Conservation (phyloP, 2,329 filamentous ascomycete genomes). For the Colletotrichum tofieldiae region DNA sequence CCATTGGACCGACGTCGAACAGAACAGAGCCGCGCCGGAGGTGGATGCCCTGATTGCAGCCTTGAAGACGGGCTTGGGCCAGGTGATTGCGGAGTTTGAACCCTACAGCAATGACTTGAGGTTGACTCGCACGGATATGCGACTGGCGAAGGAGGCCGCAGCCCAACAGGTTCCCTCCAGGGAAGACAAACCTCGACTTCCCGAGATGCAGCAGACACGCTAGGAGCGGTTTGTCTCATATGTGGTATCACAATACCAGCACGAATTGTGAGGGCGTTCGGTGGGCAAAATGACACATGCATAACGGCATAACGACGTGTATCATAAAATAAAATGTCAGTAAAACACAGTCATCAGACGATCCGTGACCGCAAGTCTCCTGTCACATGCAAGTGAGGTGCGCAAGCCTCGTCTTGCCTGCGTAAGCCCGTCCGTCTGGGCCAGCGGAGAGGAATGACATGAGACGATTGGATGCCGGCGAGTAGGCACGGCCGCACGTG, state of each 20-base stretch:
- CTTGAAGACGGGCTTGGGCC: conserved; percentile 75
- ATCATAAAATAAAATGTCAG: conserved; percentile 28
- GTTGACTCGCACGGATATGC: conserved; percentile 79
- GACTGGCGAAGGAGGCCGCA: conserved; percentile 79
- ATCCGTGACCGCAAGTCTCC: conserved; percentile 20
- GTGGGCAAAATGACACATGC: conserved; percentile 23
- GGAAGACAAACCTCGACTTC: conserved; percentile 35
- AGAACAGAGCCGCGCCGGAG: conserved; percentile 70
- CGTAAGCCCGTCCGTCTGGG: conserved; percentile 20
- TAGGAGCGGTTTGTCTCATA: conserved; percentile 18
- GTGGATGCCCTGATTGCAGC: conserved; percentile 79
- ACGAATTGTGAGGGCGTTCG: conserved; percentile 26
- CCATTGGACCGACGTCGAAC: conserved; percentile 86
- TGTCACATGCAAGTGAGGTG: conserved; percentile 37
- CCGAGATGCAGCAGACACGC: conserved; percentile 51
- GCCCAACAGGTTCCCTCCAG: conserved; percentile 46
- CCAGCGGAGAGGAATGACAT: conserved; percentile 21
- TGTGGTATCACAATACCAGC: neutral
- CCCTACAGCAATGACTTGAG: conserved; percentile 81
- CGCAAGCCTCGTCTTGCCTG: neutral
- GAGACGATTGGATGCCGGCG: conserved; percentile 34
- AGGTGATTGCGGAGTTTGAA: conserved; percentile 80
- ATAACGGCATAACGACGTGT: conserved; percentile 38
- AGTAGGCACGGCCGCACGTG: conserved; percentile 25
- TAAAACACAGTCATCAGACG: conserved; percentile 10